These are phyloP conservation scores for Phytophthora syringae DNA, from an alignment of 352 stramenopile species.

Conservation along the genomic window DNA sequence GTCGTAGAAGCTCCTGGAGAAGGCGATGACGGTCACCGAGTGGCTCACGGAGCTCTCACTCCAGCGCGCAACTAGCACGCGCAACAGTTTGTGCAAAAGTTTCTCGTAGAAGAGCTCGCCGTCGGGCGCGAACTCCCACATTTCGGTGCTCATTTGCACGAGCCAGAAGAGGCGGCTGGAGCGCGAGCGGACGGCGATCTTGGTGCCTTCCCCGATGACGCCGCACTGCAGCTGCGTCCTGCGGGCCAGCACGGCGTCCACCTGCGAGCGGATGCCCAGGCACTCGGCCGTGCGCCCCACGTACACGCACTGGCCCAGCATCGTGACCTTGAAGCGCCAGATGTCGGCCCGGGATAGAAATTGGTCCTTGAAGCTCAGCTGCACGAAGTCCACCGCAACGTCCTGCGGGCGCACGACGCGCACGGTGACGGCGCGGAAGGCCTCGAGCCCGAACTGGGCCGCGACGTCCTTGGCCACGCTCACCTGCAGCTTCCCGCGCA, in stretches of 20 bases:
- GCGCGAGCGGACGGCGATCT: slow-evolving; percentile 95
- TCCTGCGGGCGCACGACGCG: slow-evolving; percentile 63
- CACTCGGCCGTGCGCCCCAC: slow-evolving; percentile 72
- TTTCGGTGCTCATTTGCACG: slow-evolving; percentile 96
- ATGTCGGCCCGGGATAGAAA: slow-evolving; percentile 92
- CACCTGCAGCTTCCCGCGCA: slow-evolving; percentile 79
- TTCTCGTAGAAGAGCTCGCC: slow-evolving; percentile 93
- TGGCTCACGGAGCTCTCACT: slow-evolving; percentile 86
- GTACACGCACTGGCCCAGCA: slow-evolving; percentile 80
- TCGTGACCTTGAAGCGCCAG: slow-evolving; percentile 88
- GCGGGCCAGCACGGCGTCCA: slow-evolving; percentile 90
- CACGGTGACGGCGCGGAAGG: slow-evolving; percentile 62
- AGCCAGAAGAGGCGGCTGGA: slow-evolving; percentile 97
- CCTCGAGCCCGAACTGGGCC: slow-evolving; percentile 73
- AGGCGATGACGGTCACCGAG: slow-evolving; percentile 93
- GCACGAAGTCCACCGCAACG: slow-evolving; percentile 83
- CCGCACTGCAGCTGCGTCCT: slow-evolving; percentile 84
- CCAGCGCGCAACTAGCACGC: slow-evolving; percentile 86
- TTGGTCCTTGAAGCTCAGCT: slow-evolving; percentile 92
- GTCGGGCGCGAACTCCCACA: slow-evolving; percentile 92
- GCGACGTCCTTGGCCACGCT: slow-evolving; percentile 81
- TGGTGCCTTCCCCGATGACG: slow-evolving; percentile 95
- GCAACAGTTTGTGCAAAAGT: slow-evolving; percentile 81
- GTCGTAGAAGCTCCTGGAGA: slow-evolving; percentile 90
- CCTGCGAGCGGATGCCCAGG: slow-evolving; percentile 86